Evolutionary conservation across 352 stramenopile species (phyloP).

Genomic region (Globisporangium radiosum): DNA sequence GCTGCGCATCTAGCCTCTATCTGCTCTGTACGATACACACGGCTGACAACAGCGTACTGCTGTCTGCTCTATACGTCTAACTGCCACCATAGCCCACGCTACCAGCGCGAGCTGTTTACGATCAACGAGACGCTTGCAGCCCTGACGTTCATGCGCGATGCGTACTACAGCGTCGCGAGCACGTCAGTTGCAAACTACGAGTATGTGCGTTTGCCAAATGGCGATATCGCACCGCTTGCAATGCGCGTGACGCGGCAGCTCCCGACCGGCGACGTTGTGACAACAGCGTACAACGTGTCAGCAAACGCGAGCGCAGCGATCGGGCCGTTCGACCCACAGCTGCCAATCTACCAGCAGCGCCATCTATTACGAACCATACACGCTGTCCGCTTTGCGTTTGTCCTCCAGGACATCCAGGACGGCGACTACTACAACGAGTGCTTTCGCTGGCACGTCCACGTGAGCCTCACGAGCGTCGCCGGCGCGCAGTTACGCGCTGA

Average conservation of each 20-base stretch:
- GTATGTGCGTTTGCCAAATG: constrained; percentile 25
- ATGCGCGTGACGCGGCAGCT: constrained; percentile 31
- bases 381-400: constrained; percentile 41
- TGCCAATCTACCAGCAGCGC: constrained; percentile 28
- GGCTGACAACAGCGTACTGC: neutral
- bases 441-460: constrained; percentile 73
- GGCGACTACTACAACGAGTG: constrained; percentile 77
- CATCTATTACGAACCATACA: constrained; percentile 46
- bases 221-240: constrained; percentile 27
- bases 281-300: constrained; percentile 39
- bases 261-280: constrained; percentile 24
- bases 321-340: constrained; percentile 50
- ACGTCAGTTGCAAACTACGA: constrained; percentile 79
- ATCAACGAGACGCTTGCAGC: constrained; percentile 66
- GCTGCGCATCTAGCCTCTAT: constrained; percentile 4
- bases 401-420: constrained; percentile 64
- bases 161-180: constrained; percentile 72
- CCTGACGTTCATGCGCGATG: constrained; percentile 57
- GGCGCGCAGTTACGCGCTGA: constrained; percentile 38
- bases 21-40: neutral
- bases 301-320: constrained; percentile 19
- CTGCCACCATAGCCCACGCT: constrained; percentile 30
- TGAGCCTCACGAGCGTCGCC: constrained; percentile 42
- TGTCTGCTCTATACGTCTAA: neutral
- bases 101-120: constrained; percentile 62